Base-by-base conservation (phyloP, 371 early-diverging fungal species). In the Globomyces sp. region DNA sequence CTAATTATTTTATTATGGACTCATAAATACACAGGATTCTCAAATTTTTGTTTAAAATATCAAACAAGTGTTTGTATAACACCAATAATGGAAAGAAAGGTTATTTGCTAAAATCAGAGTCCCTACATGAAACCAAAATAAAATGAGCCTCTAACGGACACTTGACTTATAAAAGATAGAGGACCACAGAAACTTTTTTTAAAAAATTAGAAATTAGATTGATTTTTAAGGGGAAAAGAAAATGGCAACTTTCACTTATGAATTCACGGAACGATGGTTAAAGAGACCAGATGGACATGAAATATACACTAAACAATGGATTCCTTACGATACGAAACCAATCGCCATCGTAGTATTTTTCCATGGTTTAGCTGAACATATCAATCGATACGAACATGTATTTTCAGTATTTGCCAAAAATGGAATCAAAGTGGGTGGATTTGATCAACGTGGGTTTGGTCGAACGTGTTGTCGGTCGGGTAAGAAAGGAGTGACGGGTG, bases 351-450 rank as follows among this genome's bases (percentile, higher is more conserved):
- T 68, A 10, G 11, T 72, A 41, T 64, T 59, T 53, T 58, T 72
- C 65, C 77, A 77, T 65, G 77, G 77, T 6, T 58, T 77, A 39
- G 77, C 74, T 43, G 77, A 77, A 49, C 77, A 77, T 68, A 66
- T 68, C 60, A 10, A 43, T 43, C 70, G 77, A 4, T 76, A 76
- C 63, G 74, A 70, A 3, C 69, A 69, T 41, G 65, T 71, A 37
- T 71, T 70, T 58, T 4, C 64, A 55, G 13, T 42, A 10, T 74
- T 71, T 62, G 65, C 72, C 37, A 63, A 44, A 2, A 58, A 47
- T 58, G 77, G 77, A 10, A 69, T 76, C 59, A 41, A 68, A 10
- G 70, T 71, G 41, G 64, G 62, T 40, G 73, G 65, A 13, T 60
- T 76, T 53, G 77, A 76, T 64, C 69, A 67, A 59, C 45, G 73